phyloP scores from a whole-genome alignment of 805 yeast species.

The Pichia kluyveri region DNA sequence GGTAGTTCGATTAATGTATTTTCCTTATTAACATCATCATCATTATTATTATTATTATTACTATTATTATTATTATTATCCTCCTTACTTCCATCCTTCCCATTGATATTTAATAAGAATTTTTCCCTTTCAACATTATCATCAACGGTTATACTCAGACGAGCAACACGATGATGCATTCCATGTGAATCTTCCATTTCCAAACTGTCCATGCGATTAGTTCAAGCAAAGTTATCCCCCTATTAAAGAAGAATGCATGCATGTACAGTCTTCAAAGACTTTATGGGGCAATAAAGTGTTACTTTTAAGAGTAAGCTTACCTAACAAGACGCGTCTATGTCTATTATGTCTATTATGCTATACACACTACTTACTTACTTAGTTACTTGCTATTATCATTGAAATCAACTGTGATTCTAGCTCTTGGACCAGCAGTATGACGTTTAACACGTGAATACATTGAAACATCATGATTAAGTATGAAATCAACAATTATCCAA shows the following conservation, averaged over 20 bases:
- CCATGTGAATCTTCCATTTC: constrained; percentile 9
- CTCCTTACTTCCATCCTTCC: background rate
- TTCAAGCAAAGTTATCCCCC: too few species aligned
- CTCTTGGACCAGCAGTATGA: constrained; percentile 26
- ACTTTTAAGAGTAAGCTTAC: too few species aligned
- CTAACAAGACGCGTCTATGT: too few species aligned
- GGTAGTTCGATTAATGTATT: too few species aligned
- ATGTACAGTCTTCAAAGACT: too few species aligned
- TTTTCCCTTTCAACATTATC: constrained; percentile 12
- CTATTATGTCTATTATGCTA: too few species aligned
- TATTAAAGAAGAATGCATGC: too few species aligned
- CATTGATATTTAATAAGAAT: constrained; percentile 10
- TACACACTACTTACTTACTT: too few species aligned
- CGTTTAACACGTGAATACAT: constrained; percentile 82
- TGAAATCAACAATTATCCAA: constrained; percentile 63
- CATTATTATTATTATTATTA: background rate
- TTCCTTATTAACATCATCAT: background rate
- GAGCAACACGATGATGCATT: constrained; percentile 20
- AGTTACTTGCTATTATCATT: constrained; percentile 23
- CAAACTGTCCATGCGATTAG: background rate
- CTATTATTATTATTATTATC: background rate
- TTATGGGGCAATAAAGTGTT: too few species aligned
- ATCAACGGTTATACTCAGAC: constrained; percentile 22
- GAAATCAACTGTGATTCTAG: constrained; percentile 25
- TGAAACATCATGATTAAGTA: constrained; percentile 55